A percentile compares a stretch with the other conserved stretches of the same genome.
These are phyloP conservation scores for Debaryomycetaceae sp. DNA, from an alignment of 1,139 yeast species.

Conservation along the genomic window DNA sequence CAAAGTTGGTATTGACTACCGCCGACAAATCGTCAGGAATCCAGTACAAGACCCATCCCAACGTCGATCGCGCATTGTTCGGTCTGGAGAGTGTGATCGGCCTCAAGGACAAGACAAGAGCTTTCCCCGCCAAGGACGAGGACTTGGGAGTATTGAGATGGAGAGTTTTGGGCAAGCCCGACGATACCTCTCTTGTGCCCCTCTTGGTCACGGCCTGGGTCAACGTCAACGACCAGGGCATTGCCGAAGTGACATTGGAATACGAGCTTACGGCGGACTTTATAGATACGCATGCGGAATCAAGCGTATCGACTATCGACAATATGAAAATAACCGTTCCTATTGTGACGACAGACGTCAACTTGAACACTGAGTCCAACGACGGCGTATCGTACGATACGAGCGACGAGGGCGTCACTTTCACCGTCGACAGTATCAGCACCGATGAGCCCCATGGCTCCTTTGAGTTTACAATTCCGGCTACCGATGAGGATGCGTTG, in stretches of 20 bases:
- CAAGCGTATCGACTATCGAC: constrained; percentile 33
- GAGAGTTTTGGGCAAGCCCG: constrained; percentile 59
- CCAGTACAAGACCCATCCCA: constrained; percentile 91
- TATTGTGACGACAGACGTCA: constrained; percentile 44
- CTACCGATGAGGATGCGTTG: constrained; percentile 68
- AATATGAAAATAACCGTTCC: constrained; percentile 62
- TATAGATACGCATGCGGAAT: constrained; percentile 15
- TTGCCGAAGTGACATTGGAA: constrained; percentile 74
- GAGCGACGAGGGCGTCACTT: constrained; percentile 50
- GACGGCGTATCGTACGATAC: constrained; percentile 38
- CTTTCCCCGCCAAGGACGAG: constrained; percentile 88
- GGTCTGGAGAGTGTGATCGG: constrained; percentile 47
- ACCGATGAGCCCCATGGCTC: constrained; percentile 55
- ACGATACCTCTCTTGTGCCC: constrained; percentile 54
- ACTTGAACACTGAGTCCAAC: constrained; percentile 34
- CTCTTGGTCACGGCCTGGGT: constrained; percentile 81
- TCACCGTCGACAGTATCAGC: constrained; percentile 39
- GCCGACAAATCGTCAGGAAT: constrained; percentile 36
- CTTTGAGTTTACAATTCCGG: constrained; percentile 69
- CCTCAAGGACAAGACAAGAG: constrained; percentile 63
- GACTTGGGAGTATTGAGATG: constrained; percentile 87
- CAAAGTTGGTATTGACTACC: constrained; percentile 49
- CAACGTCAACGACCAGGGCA: constrained; percentile 42
- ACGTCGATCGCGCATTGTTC: constrained; percentile 74
- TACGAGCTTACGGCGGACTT: constrained; percentile 53